These are phyloP conservation scores for Pachyrhizus erosus DNA, from an alignment of 306 rosid genomes.

Conservation along the genomic window DNA sequence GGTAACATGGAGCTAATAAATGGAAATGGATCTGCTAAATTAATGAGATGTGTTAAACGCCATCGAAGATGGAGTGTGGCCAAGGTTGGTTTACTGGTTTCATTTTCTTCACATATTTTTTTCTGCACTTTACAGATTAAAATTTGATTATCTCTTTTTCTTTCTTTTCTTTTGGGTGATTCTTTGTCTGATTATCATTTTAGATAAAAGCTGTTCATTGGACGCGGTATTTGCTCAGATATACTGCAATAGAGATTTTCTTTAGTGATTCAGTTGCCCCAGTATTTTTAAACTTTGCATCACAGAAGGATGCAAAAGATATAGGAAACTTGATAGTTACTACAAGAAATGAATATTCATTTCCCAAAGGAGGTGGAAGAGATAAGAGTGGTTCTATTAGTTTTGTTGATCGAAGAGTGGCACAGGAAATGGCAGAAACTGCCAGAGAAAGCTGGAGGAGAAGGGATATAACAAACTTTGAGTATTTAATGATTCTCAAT, in stretches of 20 bases:
- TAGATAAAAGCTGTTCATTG: slow-evolving; percentile 92
- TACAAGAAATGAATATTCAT: slow-evolving; percentile 81
- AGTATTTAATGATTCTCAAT: slow-evolving; percentile 93
- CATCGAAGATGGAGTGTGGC: slow-evolving; percentile 92
- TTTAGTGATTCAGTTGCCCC: slow-evolving; percentile 90
- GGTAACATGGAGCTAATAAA: slow-evolving; percentile 58
- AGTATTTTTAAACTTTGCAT: slow-evolving; percentile 80
- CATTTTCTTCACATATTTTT: slow-evolving; percentile 32
- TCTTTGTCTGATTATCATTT: slow-evolving; percentile 44
- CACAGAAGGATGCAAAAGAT: slow-evolving; percentile 91
- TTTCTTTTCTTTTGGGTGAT: neutral
- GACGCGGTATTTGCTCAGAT: slow-evolving; percentile 95
- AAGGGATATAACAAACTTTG: slow-evolving; percentile 93
- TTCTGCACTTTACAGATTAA: slow-evolving; percentile 15
- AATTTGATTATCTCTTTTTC: slow-evolving; percentile 12
- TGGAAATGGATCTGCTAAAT: slow-evolving; percentile 65
- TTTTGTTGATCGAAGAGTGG: slow-evolving; percentile 87
- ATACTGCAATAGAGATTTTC: slow-evolving; percentile 92
- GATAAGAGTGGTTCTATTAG: slow-evolving; percentile 81
- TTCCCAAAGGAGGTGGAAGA: slow-evolving; percentile 84
- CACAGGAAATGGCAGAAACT: slow-evolving; percentile 90
- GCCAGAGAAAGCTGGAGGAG: slow-evolving; percentile 96
- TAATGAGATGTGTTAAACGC: slow-evolving; percentile 79
- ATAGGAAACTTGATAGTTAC: slow-evolving; percentile 85
- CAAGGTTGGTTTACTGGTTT: slow-evolving; percentile 66